Evolutionary conservation across 108 stramenopile genomes (phyloP), one percentile per base, ranked within the genome.

Genomic region (Fistulifera pelliculosa): DNA sequence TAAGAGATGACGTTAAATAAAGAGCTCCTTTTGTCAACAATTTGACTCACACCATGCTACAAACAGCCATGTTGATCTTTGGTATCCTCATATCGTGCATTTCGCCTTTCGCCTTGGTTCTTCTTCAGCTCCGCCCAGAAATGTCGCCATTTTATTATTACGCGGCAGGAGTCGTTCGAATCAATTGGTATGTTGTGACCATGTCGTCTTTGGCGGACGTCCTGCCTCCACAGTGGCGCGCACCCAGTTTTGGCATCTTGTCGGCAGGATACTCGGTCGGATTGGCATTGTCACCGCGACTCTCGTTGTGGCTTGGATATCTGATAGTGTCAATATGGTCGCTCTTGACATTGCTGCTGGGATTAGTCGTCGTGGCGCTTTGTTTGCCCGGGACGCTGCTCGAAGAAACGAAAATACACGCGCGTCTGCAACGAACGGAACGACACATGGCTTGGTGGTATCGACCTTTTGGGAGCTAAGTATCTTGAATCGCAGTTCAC

Each of bases 221-320:
- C n/a, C 76, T 90, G 64, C 88, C 88, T 0, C 59, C 60, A 35
- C 49, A 74, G 40, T 80, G 79, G 66, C 53, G 88, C 41, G 88
- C 84, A 10, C 78, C 84, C 3, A 73, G 77, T 14, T 83, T 83
- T 66, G 88, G 84, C 13, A 41, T 90, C 15, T 56, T 86, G 2
- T 41, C 84, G 2, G 81, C 81, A n/a, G 81, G 85, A 10, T 85
- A 85, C 43, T 76, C 73, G 26, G 22, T 87, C 47, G 87, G 87
- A 14, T 62, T 68, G 39, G 72, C 81, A 6, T 43, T 85, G 16
- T 64, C 77, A 2, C 90, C 90, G 19, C 60, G 74, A 5, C 52
- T 91, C 1, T 76, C 83, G 22, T 55, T 82, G 25, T 54, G 71
- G 2, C 48, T 87, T 47, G 73, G 68, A 12, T 77, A 83, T 44